Percentiles rank a stretch among this genome's conserved stretches.
Evolutionary conservation across 208 protist species (phyloP).

Genomic region (Acanthamoeba royreba): DNA sequence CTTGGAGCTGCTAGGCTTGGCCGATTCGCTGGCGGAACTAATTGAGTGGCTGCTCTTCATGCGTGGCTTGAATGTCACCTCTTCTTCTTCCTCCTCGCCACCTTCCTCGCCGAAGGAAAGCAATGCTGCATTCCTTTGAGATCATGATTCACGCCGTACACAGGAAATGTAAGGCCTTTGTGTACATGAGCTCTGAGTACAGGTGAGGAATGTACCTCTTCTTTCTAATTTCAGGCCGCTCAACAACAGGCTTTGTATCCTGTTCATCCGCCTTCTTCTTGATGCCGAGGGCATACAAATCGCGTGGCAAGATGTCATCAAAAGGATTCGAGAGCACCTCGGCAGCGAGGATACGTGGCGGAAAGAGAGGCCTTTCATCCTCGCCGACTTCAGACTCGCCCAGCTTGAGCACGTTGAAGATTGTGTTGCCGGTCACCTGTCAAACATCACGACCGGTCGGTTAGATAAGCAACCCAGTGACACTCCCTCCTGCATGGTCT

Average conservation of each 20-base stretch:
- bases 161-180: not conserved
- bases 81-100: not conserved
- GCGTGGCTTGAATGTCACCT: not conserved
- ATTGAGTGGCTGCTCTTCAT: conserved; percentile 4
- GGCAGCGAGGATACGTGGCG: conserved; percentile 68
- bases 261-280: conserved; percentile 6
- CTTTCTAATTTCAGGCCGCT: not conserved
- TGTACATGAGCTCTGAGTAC: not conserved
- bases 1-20: not conserved
- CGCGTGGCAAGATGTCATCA: conserved; percentile 69
- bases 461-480: not conserved
- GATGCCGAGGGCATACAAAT: not conserved
- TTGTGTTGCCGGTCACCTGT: conserved; percentile 74
- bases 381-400: conserved; percentile 71
- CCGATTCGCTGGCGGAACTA: not conserved
- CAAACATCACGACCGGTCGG: not conserved
- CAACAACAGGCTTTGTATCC: not conserved
- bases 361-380: conserved; percentile 71
- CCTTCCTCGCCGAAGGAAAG: not conserved
- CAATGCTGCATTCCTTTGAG: not conserved
- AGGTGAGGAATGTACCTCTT: not conserved
- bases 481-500: not conserved
- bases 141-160: not conserved
- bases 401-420: conserved; percentile 76
- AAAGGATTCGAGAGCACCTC: conserved; percentile 77